phyloP scores from a whole-genome alignment of 495 filamentous ascomycete genomes.

The Neurospora sp. region DNA sequence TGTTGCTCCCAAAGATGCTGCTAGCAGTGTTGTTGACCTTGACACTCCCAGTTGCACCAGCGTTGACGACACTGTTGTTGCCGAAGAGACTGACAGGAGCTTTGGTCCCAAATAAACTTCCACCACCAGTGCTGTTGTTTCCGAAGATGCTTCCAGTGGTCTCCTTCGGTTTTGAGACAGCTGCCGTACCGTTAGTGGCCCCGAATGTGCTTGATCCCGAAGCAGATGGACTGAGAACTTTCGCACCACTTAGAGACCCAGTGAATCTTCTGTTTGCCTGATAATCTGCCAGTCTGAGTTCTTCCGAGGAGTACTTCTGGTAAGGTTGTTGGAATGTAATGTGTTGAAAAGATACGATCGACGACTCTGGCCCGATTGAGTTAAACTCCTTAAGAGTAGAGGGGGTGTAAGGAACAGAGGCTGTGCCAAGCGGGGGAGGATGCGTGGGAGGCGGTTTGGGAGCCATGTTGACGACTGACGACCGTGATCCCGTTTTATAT shows the following conservation, averaged over 20 bases:
- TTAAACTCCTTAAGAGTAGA: background rate
- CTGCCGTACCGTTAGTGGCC: background rate
- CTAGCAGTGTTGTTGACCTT: background rate
- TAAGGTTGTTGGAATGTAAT: background rate
- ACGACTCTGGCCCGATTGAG: too few relatives aligned
- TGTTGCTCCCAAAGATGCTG: background rate
- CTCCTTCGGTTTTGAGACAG: background rate
- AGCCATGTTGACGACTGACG: background rate
- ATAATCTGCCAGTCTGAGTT: background rate
- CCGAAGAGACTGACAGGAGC: background rate
- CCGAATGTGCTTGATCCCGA: background rate
- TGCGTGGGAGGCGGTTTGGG: background rate
- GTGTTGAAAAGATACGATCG: background rate
- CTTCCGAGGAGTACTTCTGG: background rate
- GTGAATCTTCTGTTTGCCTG: background rate
- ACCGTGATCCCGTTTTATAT: background rate
- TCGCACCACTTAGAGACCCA: background rate
- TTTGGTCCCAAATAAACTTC: background rate
- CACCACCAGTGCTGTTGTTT: background rate
- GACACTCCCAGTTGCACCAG: background rate
- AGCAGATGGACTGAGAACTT: background rate
- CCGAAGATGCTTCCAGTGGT: background rate
- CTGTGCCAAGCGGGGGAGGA: background rate
- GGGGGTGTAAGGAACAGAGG: background rate
- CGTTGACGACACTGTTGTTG: background rate